Evolutionary conservation across 2,329 filamentous ascomycete genomes (phyloP).

Genomic region (Talaromyces marneffei): DNA sequence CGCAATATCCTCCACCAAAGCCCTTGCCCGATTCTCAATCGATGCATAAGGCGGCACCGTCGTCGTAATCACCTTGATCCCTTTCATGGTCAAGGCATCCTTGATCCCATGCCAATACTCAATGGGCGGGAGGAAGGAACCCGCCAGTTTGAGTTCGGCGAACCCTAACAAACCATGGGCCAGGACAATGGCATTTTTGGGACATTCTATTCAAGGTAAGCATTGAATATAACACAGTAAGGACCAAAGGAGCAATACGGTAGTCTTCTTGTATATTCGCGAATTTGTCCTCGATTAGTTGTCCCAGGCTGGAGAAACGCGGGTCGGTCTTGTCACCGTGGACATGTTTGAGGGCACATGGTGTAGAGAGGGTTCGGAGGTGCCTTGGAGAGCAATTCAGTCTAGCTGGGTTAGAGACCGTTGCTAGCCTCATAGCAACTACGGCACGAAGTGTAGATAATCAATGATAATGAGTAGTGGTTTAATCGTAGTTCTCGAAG

Average conservation of each 20-base stretch:
- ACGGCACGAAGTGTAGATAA: background rate
- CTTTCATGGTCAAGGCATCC: slow-evolving; percentile 51
- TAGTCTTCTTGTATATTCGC: slow-evolving; percentile 55
- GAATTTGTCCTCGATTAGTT: slow-evolving; percentile 56
- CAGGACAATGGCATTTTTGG: slow-evolving; percentile 55
- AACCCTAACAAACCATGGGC: slow-evolving; percentile 63
- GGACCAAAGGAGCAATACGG: slow-evolving; percentile 31
- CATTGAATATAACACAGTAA: background rate
- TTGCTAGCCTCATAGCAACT: slow-evolving; percentile 7
- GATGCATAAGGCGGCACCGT: slow-evolving; percentile 55
- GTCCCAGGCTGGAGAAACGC: slow-evolving; percentile 47
- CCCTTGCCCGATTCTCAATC: slow-evolving; percentile 53
- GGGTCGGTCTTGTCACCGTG: slow-evolving; percentile 33
- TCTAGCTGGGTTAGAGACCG: background rate
- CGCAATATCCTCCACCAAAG: slow-evolving; percentile 49
- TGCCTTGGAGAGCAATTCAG: background rate
- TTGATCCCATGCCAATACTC: slow-evolving; percentile 61
- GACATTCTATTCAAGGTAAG: slow-evolving; percentile 29
- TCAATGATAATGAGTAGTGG: no score
- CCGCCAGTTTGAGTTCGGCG: slow-evolving; percentile 54
- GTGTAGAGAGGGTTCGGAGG: background rate
- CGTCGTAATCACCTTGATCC: slow-evolving; percentile 57
- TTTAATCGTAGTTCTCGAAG: no score
- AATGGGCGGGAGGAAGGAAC: slow-evolving; percentile 50
- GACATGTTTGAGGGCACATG: background rate